Evolutionary conservation across 2,329 filamentous ascomycete genomes (phyloP).

Genomic region (Gliomastix tumulicola): DNA sequence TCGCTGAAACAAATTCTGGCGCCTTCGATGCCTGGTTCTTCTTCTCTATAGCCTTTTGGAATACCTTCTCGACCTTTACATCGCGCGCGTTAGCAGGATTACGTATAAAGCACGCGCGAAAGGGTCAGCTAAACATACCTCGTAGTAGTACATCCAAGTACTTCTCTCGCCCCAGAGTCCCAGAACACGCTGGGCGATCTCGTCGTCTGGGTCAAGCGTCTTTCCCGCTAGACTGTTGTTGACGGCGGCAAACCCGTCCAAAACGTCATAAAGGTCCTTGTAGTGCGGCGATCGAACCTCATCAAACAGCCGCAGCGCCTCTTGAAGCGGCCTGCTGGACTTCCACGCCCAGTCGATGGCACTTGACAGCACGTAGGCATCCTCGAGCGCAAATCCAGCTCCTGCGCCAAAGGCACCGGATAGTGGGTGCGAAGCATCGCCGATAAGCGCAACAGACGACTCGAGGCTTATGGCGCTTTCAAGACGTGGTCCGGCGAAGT

Average conservation of each 20-base stretch:
- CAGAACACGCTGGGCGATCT: constrained; percentile 14
- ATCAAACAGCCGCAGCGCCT: constrained; percentile 16
- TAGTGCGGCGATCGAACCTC: constrained; percentile 19
- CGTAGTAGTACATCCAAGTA: constrained; percentile 18
- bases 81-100: too few species aligned
- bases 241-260: constrained; percentile 13
- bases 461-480: constrained; percentile 13
- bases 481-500: constrained; percentile 20
- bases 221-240: constrained; percentile 9
- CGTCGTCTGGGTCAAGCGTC: constrained; percentile 10
- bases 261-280: constrained; percentile 12
- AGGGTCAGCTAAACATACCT: too few species aligned
- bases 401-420: constrained; percentile 35
- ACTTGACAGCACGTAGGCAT: constrained; percentile 15
- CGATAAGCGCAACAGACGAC: constrained; percentile 35
- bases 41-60: too few species aligned
- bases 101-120: too few species aligned
- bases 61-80: too few species aligned
- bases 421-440: constrained; percentile 47
- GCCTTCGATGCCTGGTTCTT: too few species aligned
- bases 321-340: constrained; percentile 7
- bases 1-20: too few species aligned
- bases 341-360: constrained; percentile 14
- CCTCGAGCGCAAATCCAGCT: constrained; percentile 28
- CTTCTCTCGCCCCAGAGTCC: constrained; percentile 11